Conservation (phyloP, 352 stramenopile genomes). For the Globisporangium canariense region DNA sequence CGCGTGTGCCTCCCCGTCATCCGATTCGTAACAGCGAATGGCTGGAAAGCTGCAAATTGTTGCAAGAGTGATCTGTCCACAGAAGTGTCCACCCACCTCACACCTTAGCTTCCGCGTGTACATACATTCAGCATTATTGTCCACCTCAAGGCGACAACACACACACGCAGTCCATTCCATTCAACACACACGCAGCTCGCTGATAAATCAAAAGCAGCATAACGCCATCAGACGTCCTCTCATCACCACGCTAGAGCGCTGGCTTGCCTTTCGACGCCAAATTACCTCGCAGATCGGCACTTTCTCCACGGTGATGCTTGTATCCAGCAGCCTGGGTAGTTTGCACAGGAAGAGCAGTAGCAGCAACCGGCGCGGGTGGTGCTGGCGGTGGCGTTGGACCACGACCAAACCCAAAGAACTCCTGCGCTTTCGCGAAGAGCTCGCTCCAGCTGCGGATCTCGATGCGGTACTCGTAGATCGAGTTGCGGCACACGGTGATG, state of each 20-base stretch:
- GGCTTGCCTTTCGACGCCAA: neutral
- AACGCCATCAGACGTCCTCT: too few relatives aligned
- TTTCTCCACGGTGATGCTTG: neutral
- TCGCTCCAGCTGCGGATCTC: conserved; percentile 19
- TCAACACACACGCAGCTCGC: too few relatives aligned
- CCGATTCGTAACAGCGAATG: too few relatives aligned
- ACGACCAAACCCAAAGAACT: conserved; percentile 8
- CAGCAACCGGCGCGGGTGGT: neutral
- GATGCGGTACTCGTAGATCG: conserved; percentile 1
- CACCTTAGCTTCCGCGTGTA: too few relatives aligned
- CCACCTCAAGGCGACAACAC: too few relatives aligned
- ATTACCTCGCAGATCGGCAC: neutral
- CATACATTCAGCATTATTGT: too few relatives aligned
- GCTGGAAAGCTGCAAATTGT: too few relatives aligned
- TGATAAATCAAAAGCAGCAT: too few relatives aligned
- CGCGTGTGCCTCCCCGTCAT: too few relatives aligned
- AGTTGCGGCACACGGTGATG: conserved; percentile 2
- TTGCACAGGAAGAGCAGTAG: neutral
- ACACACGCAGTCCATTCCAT: too few relatives aligned
- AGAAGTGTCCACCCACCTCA: too few relatives aligned
- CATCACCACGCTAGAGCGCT: neutral
- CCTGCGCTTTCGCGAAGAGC: conserved; percentile 1
- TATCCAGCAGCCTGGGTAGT: neutral
- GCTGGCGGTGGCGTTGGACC: neutral
- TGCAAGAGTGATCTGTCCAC: too few relatives aligned